phyloP scores from a whole-genome alignment of 495 filamentous ascomycete genomes.

The Ascodesmis nigricans region DNA sequence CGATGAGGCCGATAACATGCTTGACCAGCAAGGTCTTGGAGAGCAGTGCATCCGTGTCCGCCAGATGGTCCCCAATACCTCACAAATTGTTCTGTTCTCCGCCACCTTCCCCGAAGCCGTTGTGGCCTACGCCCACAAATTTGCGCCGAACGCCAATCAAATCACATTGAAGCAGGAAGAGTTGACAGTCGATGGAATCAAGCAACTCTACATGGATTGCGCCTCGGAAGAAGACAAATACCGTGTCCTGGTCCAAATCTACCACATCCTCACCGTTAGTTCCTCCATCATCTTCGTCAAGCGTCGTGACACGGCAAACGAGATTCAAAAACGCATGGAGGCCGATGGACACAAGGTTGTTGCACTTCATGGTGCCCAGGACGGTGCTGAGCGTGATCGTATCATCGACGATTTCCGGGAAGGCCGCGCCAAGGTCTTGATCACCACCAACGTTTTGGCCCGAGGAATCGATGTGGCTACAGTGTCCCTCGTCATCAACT shows the following conservation, averaged over 20 bases:
- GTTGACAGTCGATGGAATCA: constrained; percentile 88
- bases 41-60: constrained; percentile 87
- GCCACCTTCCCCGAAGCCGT: constrained; percentile 88
- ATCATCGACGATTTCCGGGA: constrained; percentile 73
- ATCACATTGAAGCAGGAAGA: constrained; percentile 74
- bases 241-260: constrained; percentile 65
- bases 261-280: constrained; percentile 81
- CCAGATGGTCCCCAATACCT: constrained; percentile 25
- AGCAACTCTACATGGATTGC: constrained; percentile 91
- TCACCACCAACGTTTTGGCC: constrained; percentile 89
- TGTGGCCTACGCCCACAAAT: constrained; percentile 50
- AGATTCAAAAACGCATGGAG: constrained; percentile 65
- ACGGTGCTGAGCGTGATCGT: constrained; percentile 44
- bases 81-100: constrained; percentile 86
- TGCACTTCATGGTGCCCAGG: constrained; percentile 64
- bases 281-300: constrained; percentile 95
- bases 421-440: constrained; percentile 78
- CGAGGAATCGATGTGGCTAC: constrained; percentile 92
- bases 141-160: constrained; percentile 69
- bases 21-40: constrained; percentile 77
- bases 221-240: constrained; percentile 59
- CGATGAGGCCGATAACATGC: constrained; percentile 94
- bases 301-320: constrained; percentile 55
- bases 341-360: constrained; percentile 80
- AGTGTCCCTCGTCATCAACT: constrained; percentile 97